Percentiles rank a stretch among this genome's conserved stretches.
phyloP scores from a whole-genome alignment of 305 asterid genomes.

The Fraxinus latifolia region DNA sequence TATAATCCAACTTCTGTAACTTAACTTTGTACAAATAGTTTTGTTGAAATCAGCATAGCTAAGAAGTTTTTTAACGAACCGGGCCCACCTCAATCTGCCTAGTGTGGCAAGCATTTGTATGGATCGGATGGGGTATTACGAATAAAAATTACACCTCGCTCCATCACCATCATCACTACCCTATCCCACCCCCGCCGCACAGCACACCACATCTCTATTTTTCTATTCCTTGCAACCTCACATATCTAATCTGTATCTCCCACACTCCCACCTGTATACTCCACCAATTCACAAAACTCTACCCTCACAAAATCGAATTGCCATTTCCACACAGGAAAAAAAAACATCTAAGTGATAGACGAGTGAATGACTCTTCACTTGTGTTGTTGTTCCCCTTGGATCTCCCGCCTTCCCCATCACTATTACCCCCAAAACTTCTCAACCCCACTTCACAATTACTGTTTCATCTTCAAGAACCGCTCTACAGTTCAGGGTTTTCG shows the following conservation, averaged over 20 bases:
- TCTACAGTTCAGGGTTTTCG: constrained; percentile 11
- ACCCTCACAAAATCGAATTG: not conserved
- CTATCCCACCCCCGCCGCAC: not conserved
- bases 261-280: not conserved
- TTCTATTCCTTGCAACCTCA: constrained; percentile 32
- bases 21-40: no score
- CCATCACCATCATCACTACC: not conserved
- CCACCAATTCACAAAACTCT: not conserved
- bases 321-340: not conserved
- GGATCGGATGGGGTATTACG: not conserved
- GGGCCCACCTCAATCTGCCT: not conserved
- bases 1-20: no score
- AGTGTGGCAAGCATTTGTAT: not conserved
- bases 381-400: constrained; percentile 36
- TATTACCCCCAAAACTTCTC: not conserved
- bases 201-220: not conserved
- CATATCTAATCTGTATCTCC: constrained; percentile 44
- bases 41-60: no score
- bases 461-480: constrained; percentile 34
- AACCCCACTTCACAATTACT: constrained; percentile 23
- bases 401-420: constrained; percentile 24
- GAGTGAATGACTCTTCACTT: constrained; percentile 48
- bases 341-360: not conserved
- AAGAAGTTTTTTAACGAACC: not conserved
- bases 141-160: not conserved